A percentile compares a stretch with the other conserved stretches of the same genome.
Evolutionary conservation across 805 yeast genomes (phyloP).

Genomic region (Barnettozyma californica): DNA sequence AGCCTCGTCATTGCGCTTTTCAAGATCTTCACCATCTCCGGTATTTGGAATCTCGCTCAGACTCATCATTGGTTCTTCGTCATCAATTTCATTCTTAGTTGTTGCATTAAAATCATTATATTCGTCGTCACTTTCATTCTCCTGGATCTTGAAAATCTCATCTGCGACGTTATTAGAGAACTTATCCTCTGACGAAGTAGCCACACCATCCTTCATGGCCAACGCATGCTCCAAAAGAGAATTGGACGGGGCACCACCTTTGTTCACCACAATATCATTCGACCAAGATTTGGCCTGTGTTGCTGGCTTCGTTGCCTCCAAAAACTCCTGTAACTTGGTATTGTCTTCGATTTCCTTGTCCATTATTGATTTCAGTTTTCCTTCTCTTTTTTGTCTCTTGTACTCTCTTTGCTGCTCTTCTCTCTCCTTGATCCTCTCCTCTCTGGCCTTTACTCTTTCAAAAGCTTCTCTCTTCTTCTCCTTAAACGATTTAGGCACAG

Average conservation of each 20-base stretch:
- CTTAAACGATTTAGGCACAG: constrained; percentile 62
- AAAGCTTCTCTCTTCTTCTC: constrained; percentile 48
- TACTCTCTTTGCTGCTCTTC: constrained; percentile 35
- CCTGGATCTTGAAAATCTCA: constrained; percentile 25
- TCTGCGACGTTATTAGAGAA: constrained; percentile 22
- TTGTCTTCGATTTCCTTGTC: constrained; percentile 60
- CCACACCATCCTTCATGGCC: constrained; percentile 28
- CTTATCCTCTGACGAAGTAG: constrained; percentile 7
- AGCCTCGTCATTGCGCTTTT: constrained; percentile 40
- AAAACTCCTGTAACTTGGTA: constrained; percentile 69
- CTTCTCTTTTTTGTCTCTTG: constrained; percentile 27
- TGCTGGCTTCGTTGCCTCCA: constrained; percentile 78
- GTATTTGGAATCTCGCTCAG: constrained; percentile 27
- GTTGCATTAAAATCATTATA: constrained; percentile 31
- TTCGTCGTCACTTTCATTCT: constrained; percentile 41
- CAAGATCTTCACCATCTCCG: constrained; percentile 21
- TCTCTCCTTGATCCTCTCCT: constrained; percentile 40
- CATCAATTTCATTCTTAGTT: constrained; percentile 32
- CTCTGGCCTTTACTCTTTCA: constrained; percentile 40
- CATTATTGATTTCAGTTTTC: constrained; percentile 28
- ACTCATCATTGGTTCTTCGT: constrained; percentile 47
- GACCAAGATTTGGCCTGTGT: constrained; percentile 74
- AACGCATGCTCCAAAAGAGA: constrained; percentile 36
- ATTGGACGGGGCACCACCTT: constrained; percentile 31
- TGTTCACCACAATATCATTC: constrained; percentile 32